Percentiles rank a stretch among this genome's conserved stretches.
Conservation (phyloP, 2,329 filamentous ascomycete genomes). For the Ceratocystis huliohia region DNA sequence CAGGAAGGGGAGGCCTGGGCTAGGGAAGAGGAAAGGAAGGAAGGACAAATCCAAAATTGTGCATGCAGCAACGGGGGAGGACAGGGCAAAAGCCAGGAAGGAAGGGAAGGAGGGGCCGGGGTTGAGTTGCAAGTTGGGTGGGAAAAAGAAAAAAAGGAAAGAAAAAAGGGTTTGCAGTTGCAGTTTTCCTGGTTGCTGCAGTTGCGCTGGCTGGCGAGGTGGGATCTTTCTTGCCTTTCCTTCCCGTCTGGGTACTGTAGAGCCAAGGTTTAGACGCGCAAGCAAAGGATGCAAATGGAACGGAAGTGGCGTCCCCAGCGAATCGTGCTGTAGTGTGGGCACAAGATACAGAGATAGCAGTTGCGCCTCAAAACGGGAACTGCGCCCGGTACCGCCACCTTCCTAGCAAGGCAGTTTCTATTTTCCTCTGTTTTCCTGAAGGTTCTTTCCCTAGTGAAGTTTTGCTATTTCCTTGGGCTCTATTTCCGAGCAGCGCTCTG, state of each 20-base stretch:
- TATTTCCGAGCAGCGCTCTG: background rate
- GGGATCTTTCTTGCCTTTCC: too few relatives aligned
- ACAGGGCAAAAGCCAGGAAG: background rate
- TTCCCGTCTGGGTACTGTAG: background rate
- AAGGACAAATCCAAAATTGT: background rate
- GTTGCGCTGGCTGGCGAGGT: background rate
- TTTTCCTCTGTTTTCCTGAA: background rate
- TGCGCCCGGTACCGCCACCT: background rate
- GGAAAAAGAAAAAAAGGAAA: background rate
- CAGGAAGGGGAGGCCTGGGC: background rate
- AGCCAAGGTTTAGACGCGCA: constrained; percentile 1
- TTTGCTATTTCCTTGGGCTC: background rate
- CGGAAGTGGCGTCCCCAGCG: background rate
- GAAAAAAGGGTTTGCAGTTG: background rate
- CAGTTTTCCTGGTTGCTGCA: background rate
- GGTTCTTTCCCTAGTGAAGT: background rate
- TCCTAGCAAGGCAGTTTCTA: background rate
- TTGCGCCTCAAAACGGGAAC: background rate
- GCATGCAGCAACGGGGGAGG: background rate
- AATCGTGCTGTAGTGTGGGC: background rate
- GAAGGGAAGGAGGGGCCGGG: background rate
- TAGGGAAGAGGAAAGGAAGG: background rate
- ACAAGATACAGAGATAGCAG: background rate
- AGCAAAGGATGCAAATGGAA: background rate
- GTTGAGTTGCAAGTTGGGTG: background rate